Conservation (phyloP, 768 basidiomycete genomes). For the Clitopilus hobsonii region DNA sequence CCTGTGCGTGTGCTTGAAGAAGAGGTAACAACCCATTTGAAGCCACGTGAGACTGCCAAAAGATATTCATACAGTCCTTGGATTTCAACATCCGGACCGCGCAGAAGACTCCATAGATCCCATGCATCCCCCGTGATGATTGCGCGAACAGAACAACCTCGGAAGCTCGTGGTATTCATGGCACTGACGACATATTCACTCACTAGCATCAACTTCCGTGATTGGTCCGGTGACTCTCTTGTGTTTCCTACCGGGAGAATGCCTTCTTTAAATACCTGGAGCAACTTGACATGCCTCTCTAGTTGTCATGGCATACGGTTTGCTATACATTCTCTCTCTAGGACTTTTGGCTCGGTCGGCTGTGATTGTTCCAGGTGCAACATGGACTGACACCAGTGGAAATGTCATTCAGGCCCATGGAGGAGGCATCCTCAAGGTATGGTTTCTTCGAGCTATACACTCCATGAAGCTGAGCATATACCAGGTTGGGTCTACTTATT, state of each 20-base stretch:
- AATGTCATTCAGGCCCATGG: constrained; percentile 63
- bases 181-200: not conserved
- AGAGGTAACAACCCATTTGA: not conserved
- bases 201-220: not conserved
- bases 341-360: constrained; percentile 21
- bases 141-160: not conserved
- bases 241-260: not conserved
- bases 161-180: not conserved
- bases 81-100: not conserved
- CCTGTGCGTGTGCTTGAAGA: not conserved
- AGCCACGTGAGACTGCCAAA: not conserved
- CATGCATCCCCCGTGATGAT: not conserved
- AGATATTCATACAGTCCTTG: no score
- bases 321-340: constrained; percentile 7
- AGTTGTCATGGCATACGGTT: not conserved
- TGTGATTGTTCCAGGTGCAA: constrained; percentile 57
- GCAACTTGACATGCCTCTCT: not conserved
- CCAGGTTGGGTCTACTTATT: constrained; percentile 50
- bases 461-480: not conserved
- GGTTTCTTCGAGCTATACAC: not conserved
- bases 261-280: constrained; percentile 3
- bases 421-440: constrained; percentile 52
- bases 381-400: constrained; percentile 59
- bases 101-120: not conserved
- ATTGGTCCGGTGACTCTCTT: not conserved